A percentile compares a stretch with the other conserved stretches of the same genome.
These are phyloP conservation scores for Actinomucor elegans DNA, from an alignment of 371 early-diverging fungal genomes.

Conservation along the genomic window DNA sequence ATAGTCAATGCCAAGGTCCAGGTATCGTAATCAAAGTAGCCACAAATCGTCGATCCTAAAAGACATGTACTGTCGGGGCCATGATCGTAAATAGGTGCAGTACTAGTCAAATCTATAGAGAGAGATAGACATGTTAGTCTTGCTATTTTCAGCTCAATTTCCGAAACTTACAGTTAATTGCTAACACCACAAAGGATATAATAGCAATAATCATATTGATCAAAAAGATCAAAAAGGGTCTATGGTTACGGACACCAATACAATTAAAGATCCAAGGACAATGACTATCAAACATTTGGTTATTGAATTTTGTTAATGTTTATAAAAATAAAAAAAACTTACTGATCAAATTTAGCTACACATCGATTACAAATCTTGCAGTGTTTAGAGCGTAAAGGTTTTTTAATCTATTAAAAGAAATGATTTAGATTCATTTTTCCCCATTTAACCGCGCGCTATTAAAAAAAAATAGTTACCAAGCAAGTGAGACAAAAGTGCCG, in stretches of 20 bases:
- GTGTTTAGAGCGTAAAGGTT: slow-evolving; percentile 97
- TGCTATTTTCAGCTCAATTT: no score
- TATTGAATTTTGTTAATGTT: no score
- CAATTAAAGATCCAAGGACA: slow-evolving; percentile 97
- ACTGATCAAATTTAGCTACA: slow-evolving; percentile 98
- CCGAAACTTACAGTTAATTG: slow-evolving; percentile 69
- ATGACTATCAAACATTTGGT: slow-evolving; percentile 58
- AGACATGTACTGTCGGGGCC: slow-evolving; percentile 51
- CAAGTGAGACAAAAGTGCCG: slow-evolving; percentile 86
- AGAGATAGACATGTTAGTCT: no score
- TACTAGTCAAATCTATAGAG: slow-evolving; percentile 24
- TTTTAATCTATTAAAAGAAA: slow-evolving; percentile 57
- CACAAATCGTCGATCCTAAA: slow-evolving; percentile 64
- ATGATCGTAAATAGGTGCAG: slow-evolving; percentile 27
- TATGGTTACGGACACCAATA: slow-evolving; percentile 87
- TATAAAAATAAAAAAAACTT: slow-evolving; percentile 22
- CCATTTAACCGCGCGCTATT: not conserved
- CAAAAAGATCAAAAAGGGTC: slow-evolving; percentile 80
- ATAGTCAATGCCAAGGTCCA: slow-evolving; percentile 67
- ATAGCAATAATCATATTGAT: slow-evolving; percentile 60
- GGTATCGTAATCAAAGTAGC: slow-evolving; percentile 72
- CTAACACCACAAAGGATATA: slow-evolving; percentile 58
- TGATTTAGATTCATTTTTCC: no score
- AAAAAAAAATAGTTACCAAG: slow-evolving; percentile 34
- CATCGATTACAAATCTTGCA: slow-evolving; percentile 96